Conservation (phyloP, 2,329 filamentous ascomycete species). For the Ceratocystis eucalypticola region DNA sequence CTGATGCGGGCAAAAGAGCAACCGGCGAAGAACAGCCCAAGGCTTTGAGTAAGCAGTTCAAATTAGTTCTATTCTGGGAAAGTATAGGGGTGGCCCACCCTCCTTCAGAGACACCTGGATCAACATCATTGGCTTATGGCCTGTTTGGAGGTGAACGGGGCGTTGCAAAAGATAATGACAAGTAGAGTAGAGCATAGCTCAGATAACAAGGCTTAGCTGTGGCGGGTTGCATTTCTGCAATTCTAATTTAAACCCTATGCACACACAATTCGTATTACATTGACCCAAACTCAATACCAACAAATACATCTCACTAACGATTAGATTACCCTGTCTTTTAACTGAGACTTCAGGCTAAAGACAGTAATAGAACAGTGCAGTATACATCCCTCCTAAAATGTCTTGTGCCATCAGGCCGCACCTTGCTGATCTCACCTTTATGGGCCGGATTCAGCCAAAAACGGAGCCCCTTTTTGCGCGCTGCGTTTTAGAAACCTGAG, state of each 20-base stretch:
- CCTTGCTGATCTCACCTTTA: background rate
- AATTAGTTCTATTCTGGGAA: too few species aligned
- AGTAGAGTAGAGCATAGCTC: too few species aligned
- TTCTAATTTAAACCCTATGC: background rate
- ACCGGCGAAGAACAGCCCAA: too few species aligned
- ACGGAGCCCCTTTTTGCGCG: background rate
- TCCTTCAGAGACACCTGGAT: too few species aligned
- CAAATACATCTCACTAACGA: background rate
- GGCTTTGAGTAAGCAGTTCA: too few species aligned
- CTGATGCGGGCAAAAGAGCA: too few species aligned
- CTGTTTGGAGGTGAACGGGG: too few species aligned
- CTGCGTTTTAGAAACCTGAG: background rate
- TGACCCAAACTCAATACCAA: background rate
- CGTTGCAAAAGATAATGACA: too few species aligned
- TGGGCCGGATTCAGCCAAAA: background rate
- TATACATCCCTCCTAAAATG: background rate
- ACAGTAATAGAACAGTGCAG: background rate
- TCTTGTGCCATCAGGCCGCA: background rate
- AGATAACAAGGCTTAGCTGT: too few species aligned
- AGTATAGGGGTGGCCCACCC: too few species aligned
- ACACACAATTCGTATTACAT: slow-evolving; percentile 21
- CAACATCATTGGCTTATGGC: too few species aligned
- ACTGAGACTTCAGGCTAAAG: background rate
- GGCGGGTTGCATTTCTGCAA: too few species aligned
- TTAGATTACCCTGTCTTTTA: background rate